phyloP scores from a whole-genome alignment of 768 basidiomycete genomes.

The Favolaschia claudopus region DNA sequence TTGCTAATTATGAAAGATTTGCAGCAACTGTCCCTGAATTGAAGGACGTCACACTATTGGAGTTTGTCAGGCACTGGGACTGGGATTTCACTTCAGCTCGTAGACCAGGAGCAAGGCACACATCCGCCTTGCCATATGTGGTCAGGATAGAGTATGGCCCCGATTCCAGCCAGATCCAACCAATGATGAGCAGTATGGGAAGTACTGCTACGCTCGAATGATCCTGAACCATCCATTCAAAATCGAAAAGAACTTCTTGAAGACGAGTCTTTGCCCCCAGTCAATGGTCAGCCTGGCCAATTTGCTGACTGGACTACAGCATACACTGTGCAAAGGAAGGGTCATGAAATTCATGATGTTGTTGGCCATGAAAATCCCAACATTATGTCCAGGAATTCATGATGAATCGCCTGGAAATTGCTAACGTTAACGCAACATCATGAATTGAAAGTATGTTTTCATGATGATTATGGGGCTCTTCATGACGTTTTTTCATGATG shows the following conservation, averaged over 20 bases:
- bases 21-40: neutral
- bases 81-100: neutral
- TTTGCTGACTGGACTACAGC: slow-evolving; percentile 18
- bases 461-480: too few species aligned
- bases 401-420: too few species aligned
- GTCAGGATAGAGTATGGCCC: slow-evolving; percentile 24
- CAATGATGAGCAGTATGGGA: slow-evolving; percentile 22
- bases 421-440: too few species aligned
- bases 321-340: too few species aligned
- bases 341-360: too few species aligned
- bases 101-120: slow-evolving; percentile 1
- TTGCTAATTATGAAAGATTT: neutral
- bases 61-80: slow-evolving; percentile 20
- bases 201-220: slow-evolving; percentile 27
- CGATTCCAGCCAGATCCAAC: slow-evolving; percentile 1
- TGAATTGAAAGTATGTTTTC: too few species aligned
- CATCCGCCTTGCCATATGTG: slow-evolving; percentile 9
- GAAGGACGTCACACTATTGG: slow-evolving; percentile 5
- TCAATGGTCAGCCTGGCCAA: neutral
- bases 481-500: too few species aligned
- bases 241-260: neutral
- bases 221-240: slow-evolving; percentile 26
- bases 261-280: neutral
- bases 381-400: too few species aligned
- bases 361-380: too few species aligned